Base-by-base conservation (phyloP, 208 protist species). In the Tritrichomonas musculus region DNA sequence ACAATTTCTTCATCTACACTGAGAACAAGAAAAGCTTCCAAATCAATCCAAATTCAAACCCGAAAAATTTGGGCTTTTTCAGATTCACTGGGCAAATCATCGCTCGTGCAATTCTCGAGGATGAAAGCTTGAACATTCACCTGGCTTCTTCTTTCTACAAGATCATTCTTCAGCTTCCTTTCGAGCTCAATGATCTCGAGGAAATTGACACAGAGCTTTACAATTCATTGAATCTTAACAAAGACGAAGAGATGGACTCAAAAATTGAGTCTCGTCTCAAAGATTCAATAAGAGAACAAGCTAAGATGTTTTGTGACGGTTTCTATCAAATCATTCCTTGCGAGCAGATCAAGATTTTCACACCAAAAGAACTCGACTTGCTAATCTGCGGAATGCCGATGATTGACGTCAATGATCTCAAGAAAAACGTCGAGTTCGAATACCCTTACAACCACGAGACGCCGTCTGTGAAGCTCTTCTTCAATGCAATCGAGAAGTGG, bases 141-240 rank as follows among this genome's bases (percentile, higher is more conserved):
- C 99, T 99, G 93, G 99, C 98, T 4, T 96, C 97, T 20, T 95
- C 97, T 25, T 98, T 99, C 92, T 99, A 99, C 94, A 99, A 99
- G 88, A 97, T 99, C 96, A 98, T 99, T 94, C 96, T 99, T 33
- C 97, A 97, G 88, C 93, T 97, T 64, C 96, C 97, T 47, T 96
- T 96, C 1, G 94, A 97, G n/a, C 97, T 98, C 92, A 93, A 95
- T 30, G 98, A 99, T 96, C 95, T 99, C 93, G 97, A 99, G 95
- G 97, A 96, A 73, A 97, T 99, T 53, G 98, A 99, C 95, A 97
- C 96, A 30, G 96, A 97, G 92, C 96, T 98, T 55, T 98, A 99
- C 95, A 96, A 97, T 49, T 98, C 96, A 92, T 95, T 99, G 13
- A 97, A 99, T 92, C 96, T 95, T 5, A 99, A 99, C 95, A 99